phyloP scores from a whole-genome alignment of 208 protist species.

The Wallacemonas collosoma region DNA sequence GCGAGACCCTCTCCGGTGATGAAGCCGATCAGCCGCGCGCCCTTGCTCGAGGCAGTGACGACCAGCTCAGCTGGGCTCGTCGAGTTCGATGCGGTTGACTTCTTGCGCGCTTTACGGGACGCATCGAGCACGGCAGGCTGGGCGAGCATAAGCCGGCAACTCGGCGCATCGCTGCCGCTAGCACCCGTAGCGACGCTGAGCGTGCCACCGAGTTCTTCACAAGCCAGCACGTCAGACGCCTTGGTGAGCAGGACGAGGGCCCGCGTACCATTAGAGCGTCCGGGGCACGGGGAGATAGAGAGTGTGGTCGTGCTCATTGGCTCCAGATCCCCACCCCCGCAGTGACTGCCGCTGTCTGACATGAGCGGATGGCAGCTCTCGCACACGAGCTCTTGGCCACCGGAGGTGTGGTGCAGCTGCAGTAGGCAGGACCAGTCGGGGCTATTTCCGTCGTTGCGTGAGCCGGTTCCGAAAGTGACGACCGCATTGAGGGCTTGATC shows the following conservation, averaged over 20 bases:
- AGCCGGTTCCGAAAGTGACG: background rate
- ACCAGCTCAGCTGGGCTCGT: background rate
- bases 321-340: background rate
- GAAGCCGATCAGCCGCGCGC: background rate
- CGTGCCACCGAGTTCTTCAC: constrained; percentile 37
- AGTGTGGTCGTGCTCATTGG: constrained; percentile 8
- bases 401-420: constrained; percentile 12
- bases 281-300: background rate
- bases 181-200: constrained; percentile 14
- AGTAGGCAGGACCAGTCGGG: constrained; percentile 11
- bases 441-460: background rate
- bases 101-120: background rate
- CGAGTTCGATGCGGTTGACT: background rate
- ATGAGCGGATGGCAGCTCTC: background rate
- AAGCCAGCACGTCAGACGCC: constrained; percentile 40
- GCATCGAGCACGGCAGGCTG: background rate
- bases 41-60: background rate
- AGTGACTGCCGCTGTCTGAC: background rate
- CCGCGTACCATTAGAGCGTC: constrained; percentile 17
- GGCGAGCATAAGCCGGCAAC: background rate
- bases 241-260: constrained; percentile 38
- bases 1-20: background rate
- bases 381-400: constrained; percentile 15
- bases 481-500: background rate
- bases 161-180: background rate